These are phyloP conservation scores for Fusarium dimerum DNA, from an alignment of 2,329 filamentous ascomycete genomes.

Conservation along the genomic window DNA sequence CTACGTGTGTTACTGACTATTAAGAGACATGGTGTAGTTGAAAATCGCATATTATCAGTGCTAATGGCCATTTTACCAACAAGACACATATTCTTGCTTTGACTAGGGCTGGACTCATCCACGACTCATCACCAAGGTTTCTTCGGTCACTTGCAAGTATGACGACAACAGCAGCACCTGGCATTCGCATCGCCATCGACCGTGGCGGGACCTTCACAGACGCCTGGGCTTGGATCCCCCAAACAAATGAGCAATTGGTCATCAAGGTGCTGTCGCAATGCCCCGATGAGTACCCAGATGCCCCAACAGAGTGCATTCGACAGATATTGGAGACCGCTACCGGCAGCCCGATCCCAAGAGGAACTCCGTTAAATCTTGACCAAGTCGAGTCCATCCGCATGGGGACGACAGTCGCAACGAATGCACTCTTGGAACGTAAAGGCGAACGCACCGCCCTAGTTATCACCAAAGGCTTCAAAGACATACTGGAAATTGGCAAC, in stretches of 20 bases:
- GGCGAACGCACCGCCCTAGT: conserved; percentile 71
- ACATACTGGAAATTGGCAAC: conserved; percentile 72
- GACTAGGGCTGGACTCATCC: too few species aligned
- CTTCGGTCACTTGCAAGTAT: too few species aligned
- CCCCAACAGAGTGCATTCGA: conserved; percentile 72
- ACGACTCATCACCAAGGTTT: too few species aligned
- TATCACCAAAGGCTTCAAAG: conserved; percentile 71
- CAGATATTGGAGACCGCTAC: conserved; percentile 39
- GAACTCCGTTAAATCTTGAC: conserved; percentile 35
- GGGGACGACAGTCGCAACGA: conserved; percentile 80
- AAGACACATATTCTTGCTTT: too few species aligned
- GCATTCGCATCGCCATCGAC: conserved; percentile 32
- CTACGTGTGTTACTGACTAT: too few species aligned
- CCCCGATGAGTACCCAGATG: conserved; percentile 71
- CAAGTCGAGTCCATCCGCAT: conserved; percentile 68
- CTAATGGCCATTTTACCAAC: too few species aligned
- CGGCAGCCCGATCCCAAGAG: conserved; percentile 34
- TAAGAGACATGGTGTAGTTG: too few species aligned
- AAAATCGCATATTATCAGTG: too few species aligned
- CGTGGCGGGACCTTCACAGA: conserved; percentile 33
- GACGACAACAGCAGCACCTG: conserved; percentile 17
- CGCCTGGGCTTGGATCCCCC: conserved; percentile 24
- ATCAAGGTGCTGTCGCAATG: conserved; percentile 50
- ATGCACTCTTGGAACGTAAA: conserved; percentile 74
- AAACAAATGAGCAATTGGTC: conserved; percentile 22